Base-by-base conservation (phyloP, 495 filamentous ascomycete species). In the Neurospora africana region DNA sequence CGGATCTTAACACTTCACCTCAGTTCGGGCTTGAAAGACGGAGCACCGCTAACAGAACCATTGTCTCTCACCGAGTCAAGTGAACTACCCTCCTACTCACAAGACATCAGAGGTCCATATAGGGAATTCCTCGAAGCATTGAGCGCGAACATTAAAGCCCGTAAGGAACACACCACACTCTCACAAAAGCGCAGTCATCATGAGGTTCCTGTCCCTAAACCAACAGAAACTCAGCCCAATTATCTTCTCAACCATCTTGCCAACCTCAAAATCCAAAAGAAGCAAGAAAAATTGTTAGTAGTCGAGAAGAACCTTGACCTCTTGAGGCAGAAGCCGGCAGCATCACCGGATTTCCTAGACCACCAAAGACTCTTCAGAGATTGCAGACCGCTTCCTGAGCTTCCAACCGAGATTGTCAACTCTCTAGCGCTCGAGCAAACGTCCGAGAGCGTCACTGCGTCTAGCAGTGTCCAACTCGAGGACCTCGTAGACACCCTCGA, bases 401-500 rank as follows among this genome's bases (percentile, higher is more conserved):
- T 87, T 6, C 86, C 86, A 7, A 76, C 76, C 41, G 84, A 86
- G 35, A 77, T 88, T 9, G 76, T 86, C 68, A 78, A 79, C 11
- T 82, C 82, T 19, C 77, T 83, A 53, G 75, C 82, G 4, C 53
- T 79, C 37, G 78, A 83, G 72, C 74, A 76, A 39, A 76, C 81
- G 7, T 39, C 53, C 3, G 53, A 65, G 27, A 9, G 19, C 15
- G 19, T 19, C 27, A 65, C 27, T 33, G 3, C 53, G 5, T 65
- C 78, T 0, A 72, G 76, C n/a, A 77, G 75, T 19, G 73, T 76
- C 9, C 82, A 80, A 7, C 75, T 85, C 5, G 78, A 87, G 71
- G 86, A 79, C 11, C 80, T 92, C 5, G 81, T 89, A 30, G 83
- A 87, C 43, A 87, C 86, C 5, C 82, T 93, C 21, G 90, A 92